phyloP scores from a whole-genome alignment of 148 eudicot genomes.

The Linanthus parryae region DNA sequence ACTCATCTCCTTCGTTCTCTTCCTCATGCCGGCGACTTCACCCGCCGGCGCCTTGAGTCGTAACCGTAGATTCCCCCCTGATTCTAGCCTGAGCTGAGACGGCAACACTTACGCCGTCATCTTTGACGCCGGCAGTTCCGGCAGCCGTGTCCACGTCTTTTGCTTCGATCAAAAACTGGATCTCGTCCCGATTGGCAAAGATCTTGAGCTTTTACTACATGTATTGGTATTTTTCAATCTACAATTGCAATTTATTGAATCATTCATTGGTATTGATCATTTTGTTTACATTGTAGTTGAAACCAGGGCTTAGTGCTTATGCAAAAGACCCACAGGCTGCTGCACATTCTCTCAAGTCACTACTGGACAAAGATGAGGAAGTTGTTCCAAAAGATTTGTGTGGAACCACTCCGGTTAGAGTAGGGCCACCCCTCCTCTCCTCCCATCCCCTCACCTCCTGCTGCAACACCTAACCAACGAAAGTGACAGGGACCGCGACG shows the following conservation, averaged over 20 bases:
- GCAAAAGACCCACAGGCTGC: conserved; percentile 83
- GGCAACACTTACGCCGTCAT: conserved; percentile 58
- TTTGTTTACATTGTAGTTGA: conserved; percentile 62
- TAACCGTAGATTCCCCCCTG: conserved; percentile 37
- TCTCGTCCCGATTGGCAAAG: no score
- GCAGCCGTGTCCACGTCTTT: conserved; percentile 94
- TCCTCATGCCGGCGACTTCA: conserved; percentile 40
- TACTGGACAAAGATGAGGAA: conserved; percentile 55
- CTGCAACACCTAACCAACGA: no score
- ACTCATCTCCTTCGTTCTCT: conserved; percentile 50
- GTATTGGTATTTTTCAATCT: no score
- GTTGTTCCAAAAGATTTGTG: conserved; percentile 69
- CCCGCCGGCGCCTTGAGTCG: conserved; percentile 12
- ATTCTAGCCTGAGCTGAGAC: not conserved
- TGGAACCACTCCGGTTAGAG: conserved; percentile 77
- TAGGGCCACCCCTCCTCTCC: no score
- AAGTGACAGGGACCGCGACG: no score
- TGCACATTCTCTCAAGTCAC: conserved; percentile 62
- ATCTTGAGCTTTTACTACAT: no score
- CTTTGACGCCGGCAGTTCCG: conserved; percentile 95
- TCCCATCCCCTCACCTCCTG: no score
- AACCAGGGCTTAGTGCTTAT: conserved; percentile 81
- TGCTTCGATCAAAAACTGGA: conserved; percentile 64
- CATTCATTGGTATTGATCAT: no score
- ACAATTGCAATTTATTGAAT: no score